Evolutionary conservation across 2,329 filamentous ascomycete species (phyloP).

Genomic region (Colletotrichum shisoi): DNA sequence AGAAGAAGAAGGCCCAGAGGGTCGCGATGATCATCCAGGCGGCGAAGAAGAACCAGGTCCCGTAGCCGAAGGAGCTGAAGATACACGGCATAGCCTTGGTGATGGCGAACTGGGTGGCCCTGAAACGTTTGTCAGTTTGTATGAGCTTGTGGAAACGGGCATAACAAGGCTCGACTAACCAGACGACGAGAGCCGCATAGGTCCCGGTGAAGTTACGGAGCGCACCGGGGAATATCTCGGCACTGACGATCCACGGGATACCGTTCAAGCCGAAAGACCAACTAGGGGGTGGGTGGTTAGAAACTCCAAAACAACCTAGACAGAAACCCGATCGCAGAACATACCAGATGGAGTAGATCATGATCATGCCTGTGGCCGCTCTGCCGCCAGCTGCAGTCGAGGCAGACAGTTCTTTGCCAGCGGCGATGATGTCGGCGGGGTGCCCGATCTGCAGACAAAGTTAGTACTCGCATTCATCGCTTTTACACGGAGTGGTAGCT

Average conservation of each 20-base stretch:
- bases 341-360: constrained; percentile 63
- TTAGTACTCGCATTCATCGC: too few species aligned
- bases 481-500: too few species aligned
- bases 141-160: background rate
- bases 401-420: constrained; percentile 53
- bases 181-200: constrained; percentile 47
- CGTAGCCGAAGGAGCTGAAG: constrained; percentile 55
- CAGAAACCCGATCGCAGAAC: constrained; percentile 37
- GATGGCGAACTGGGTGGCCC: constrained; percentile 53
- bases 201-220: constrained; percentile 54
- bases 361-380: constrained; percentile 63
- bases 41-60: constrained; percentile 66
- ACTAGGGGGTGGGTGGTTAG: constrained; percentile 39
- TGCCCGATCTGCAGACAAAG: constrained; percentile 46
- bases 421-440: constrained; percentile 54
- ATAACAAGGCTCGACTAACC: background rate
- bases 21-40: constrained; percentile 58
- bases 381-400: constrained; percentile 57
- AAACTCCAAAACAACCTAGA: background rate
- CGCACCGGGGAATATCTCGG: constrained; percentile 56
- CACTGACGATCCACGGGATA: constrained; percentile 56
- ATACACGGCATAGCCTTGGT: constrained; percentile 57
- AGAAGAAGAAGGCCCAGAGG: constrained; percentile 59
- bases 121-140: constrained; percentile 44
- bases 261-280: constrained; percentile 57